Evolutionary conservation across 2,329 filamentous ascomycete genomes (phyloP).

Genomic region (Coniella lustricola): DNA sequence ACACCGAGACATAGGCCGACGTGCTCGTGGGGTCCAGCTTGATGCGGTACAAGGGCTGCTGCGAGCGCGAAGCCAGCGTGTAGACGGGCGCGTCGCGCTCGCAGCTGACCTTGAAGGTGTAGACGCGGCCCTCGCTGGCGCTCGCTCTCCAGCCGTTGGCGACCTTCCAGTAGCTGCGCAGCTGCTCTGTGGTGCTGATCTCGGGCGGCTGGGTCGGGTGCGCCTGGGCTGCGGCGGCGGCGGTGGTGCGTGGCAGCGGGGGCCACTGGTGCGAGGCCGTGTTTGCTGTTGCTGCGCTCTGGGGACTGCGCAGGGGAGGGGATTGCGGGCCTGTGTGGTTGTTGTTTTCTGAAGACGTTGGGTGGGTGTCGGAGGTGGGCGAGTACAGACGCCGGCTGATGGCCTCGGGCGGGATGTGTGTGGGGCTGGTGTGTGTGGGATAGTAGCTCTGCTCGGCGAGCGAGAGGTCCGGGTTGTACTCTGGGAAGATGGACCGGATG

Average conservation of each 20-base stretch:
- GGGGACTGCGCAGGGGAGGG: slow-evolving; percentile 25
- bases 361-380: slow-evolving; percentile 24
- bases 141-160: slow-evolving; percentile 63
- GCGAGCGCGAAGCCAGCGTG: slow-evolving; percentile 50
- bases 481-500: slow-evolving; percentile 68
- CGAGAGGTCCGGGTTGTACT: slow-evolving; percentile 61
- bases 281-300: slow-evolving; percentile 22
- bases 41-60: slow-evolving; percentile 61
- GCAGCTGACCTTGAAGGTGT: slow-evolving; percentile 50
- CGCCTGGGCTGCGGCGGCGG: too few species aligned
- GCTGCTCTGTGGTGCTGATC: slow-evolving; percentile 52
- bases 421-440: slow-evolving; percentile 58
- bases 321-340: slow-evolving; percentile 15
- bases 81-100: slow-evolving; percentile 58
- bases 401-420: slow-evolving; percentile 54
- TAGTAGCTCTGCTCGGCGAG: slow-evolving; percentile 64
- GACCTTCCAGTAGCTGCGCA: slow-evolving; percentile 61
- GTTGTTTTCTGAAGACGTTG: slow-evolving; percentile 3
- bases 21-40: slow-evolving; percentile 57
- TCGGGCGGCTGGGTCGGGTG: slow-evolving; percentile 37
- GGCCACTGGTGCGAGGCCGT: slow-evolving; percentile 17
- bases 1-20: slow-evolving; percentile 53
- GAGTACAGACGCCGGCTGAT: slow-evolving; percentile 61
- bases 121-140: slow-evolving; percentile 49
- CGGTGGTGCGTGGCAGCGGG: slow-evolving; percentile 26